phyloP scores from a whole-genome alignment of 164 flowering plant species.

The Annona cherimola region DNA sequence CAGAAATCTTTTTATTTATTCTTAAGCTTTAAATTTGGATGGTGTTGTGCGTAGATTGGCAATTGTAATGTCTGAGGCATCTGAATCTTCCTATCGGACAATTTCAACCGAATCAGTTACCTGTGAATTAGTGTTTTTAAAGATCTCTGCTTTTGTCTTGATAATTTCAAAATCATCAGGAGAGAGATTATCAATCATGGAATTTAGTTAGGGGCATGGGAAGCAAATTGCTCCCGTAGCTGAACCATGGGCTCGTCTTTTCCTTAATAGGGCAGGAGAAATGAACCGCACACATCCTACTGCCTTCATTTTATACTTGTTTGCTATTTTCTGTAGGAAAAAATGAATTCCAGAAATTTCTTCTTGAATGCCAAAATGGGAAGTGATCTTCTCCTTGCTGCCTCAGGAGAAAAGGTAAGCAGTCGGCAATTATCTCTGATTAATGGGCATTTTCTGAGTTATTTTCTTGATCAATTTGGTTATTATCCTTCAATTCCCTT shows the following conservation, averaged over 20 bases:
- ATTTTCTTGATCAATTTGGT: neutral
- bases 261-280: neutral
- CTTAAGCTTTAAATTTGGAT: no score
- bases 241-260: neutral
- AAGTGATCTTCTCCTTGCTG: conserved; percentile 73
- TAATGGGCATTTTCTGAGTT: neutral
- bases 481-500: neutral
- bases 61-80: no score
- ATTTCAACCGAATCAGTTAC: neutral
- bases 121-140: neutral
- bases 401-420: conserved; percentile 80
- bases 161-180: neutral
- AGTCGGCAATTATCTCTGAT: neutral
- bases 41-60: no score
- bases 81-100: neutral
- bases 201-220: neutral
- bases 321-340: conserved; percentile 36
- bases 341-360: conserved; percentile 46
- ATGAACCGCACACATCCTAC: neutral
- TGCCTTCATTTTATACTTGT: neutral
- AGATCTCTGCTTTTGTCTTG: neutral
- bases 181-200: neutral
- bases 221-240: neutral
- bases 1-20: no score
- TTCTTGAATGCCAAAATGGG: conserved; percentile 51